Evolutionary conservation across 1,139 yeast species (phyloP).

Genomic region (Zygoascus sp.): DNA sequence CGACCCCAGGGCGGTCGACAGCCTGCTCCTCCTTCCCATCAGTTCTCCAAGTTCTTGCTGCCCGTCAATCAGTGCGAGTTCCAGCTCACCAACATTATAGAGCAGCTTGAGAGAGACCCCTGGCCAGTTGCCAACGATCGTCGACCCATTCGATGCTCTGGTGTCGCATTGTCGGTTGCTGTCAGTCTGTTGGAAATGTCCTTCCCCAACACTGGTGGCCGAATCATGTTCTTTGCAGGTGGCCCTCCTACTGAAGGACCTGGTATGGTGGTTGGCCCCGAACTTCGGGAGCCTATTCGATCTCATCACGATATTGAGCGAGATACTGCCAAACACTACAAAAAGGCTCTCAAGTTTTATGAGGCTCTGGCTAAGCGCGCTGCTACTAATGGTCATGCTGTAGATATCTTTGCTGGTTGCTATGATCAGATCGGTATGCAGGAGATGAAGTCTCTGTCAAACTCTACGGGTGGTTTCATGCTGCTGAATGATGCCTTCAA

Average conservation of each 20-base stretch:
- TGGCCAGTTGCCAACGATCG: slow-evolving; percentile 90
- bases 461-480: slow-evolving; percentile 90
- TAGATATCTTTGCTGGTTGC: slow-evolving; percentile 95
- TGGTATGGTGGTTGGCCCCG: slow-evolving; percentile 88
- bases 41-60: slow-evolving; percentile 68
- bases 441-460: slow-evolving; percentile 88
- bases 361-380: slow-evolving; percentile 72
- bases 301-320: slow-evolving; percentile 94
- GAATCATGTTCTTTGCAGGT: slow-evolving; percentile 85
- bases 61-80: slow-evolving; percentile 86
- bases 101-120: slow-evolving; percentile 75
- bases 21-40: slow-evolving; percentile 34
- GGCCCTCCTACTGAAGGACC: slow-evolving; percentile 97
- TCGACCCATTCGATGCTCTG: slow-evolving; percentile 89
- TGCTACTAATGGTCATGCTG: slow-evolving; percentile 74
- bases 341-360: slow-evolving; percentile 84
- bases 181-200: slow-evolving; percentile 76
- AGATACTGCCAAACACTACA: slow-evolving; percentile 86
- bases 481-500: slow-evolving; percentile 93
- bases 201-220: slow-evolving; percentile 86
- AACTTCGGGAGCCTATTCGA: slow-evolving; percentile 91
- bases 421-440: slow-evolving; percentile 97
- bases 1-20: slow-evolving; percentile 33
- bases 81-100: slow-evolving; percentile 76
- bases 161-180: slow-evolving; percentile 87